Conservation (phyloP, 2,329 filamentous ascomycete genomes). For the Paracoccidioides brasiliensis region DNA sequence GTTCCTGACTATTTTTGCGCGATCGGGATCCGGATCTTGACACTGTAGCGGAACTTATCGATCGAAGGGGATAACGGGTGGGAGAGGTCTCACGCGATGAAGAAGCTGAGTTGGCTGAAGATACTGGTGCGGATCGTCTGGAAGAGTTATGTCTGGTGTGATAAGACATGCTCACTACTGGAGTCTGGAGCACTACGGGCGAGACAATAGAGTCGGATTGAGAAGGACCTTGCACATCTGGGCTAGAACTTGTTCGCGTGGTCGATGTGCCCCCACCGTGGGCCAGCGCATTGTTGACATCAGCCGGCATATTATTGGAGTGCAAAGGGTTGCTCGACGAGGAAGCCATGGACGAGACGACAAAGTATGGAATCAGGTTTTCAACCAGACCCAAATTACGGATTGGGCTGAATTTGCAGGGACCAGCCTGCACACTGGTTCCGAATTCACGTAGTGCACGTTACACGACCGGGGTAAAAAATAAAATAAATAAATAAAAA, state of each 20-base stretch:
- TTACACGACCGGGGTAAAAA: not conserved
- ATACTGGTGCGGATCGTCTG: conserved; percentile 22
- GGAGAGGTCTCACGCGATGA: conserved; percentile 40
- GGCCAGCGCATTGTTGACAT: not conserved
- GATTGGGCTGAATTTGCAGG: not conserved
- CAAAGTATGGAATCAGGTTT: not conserved
- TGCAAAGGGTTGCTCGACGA: not conserved
- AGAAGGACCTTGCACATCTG: not conserved
- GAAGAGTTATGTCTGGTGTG: conserved; percentile 10
- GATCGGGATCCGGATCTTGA: conserved; percentile 38
- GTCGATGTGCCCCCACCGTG: not conserved
- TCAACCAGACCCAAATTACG: not conserved
- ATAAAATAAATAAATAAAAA: no score
- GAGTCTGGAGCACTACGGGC: not conserved
- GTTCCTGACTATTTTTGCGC: conserved; percentile 55
- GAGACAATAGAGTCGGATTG: not conserved
- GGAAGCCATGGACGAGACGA: not conserved
- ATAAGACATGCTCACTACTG: conserved; percentile 1
- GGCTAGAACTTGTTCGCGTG: not conserved
- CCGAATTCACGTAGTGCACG: not conserved
- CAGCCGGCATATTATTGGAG: not conserved
- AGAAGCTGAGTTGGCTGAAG: conserved; percentile 32
- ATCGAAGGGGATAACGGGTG: conserved; percentile 21
- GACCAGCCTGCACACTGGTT: conserved; percentile 2
- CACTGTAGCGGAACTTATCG: conserved; percentile 20